Evolutionary conservation across 1,284 basidiomycete genomes (phyloP).

Genomic region (Bjerkandera adusta): DNA sequence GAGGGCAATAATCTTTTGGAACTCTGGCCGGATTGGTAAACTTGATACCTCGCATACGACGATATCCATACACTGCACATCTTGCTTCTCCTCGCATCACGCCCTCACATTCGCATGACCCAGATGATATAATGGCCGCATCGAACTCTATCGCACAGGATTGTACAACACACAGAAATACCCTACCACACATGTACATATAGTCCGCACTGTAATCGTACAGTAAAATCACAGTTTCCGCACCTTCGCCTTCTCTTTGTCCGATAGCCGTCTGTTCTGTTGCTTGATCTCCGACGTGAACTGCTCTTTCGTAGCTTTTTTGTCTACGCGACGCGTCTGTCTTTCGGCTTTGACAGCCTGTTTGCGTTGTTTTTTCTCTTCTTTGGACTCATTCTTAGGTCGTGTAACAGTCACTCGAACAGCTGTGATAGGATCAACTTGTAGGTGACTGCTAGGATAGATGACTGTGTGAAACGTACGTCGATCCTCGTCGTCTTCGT

Average conservation of each 20-base stretch:
- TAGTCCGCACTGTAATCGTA: not conserved
- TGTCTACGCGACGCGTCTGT: slow-evolving; percentile 73
- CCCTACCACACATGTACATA: not conserved
- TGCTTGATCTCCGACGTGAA: slow-evolving; percentile 75
- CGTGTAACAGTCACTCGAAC: slow-evolving; percentile 57
- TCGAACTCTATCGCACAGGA: slow-evolving; percentile 7
- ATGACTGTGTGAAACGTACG: slow-evolving; percentile 18
- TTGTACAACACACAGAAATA: too few species aligned
- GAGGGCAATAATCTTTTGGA: slow-evolving; percentile 55
- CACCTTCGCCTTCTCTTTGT: slow-evolving; percentile 38
- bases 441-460: not conserved
- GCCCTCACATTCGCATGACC: too few species aligned
- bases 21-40: slow-evolving; percentile 52
- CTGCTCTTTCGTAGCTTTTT: slow-evolving; percentile 76
- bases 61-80: not conserved
- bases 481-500: slow-evolving; percentile 37
- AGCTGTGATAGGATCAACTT: slow-evolving; percentile 23
- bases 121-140: too few species aligned
- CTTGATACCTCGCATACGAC: not conserved
- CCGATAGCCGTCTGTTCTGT: slow-evolving; percentile 57
- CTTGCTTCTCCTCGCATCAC: too few species aligned
- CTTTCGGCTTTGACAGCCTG: slow-evolving; percentile 83
- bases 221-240: slow-evolving; percentile 28
- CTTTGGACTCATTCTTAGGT: slow-evolving; percentile 76
- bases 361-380: slow-evolving; percentile 89